phyloP scores from a whole-genome alignment of 768 basidiomycete species.

The Collybia sordida region DNA sequence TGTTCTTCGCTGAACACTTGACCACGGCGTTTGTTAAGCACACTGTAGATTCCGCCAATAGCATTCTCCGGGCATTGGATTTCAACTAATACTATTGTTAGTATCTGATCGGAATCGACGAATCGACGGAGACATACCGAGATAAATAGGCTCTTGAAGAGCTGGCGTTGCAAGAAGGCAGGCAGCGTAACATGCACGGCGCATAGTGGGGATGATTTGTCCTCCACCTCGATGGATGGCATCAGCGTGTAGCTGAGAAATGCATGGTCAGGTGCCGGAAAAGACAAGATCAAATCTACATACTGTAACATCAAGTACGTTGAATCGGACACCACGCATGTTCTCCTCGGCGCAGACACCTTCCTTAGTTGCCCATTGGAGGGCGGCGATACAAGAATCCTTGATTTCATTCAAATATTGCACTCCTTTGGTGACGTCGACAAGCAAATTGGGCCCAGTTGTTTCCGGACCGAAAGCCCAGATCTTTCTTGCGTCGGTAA shows the following conservation, averaged over 20 bases:
- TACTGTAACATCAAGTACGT: constrained; percentile 94
- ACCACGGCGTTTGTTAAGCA: constrained; percentile 94
- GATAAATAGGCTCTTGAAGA: constrained; percentile 96
- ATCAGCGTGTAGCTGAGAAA: constrained; percentile 84
- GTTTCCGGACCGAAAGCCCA: constrained; percentile 99
- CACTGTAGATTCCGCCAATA: constrained; percentile 96
- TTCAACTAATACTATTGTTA: constrained; percentile 59
- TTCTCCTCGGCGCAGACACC: constrained; percentile 96
- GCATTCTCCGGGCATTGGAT: constrained; percentile 98
- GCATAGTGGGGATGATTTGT: constrained; percentile 96
- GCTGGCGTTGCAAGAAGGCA: constrained; percentile 87
- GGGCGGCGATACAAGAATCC: constrained; percentile 97
- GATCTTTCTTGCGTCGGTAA: constrained; percentile 98
- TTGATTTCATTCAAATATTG: constrained; percentile 99
- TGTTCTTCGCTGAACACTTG: constrained; percentile 99
- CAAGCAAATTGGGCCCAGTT: constrained; percentile 93
- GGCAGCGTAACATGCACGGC: constrained; percentile 96
- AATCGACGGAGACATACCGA: constrained; percentile 47
- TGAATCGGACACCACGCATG: constrained; percentile 97
- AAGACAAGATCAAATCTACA: constrained; percentile 21
- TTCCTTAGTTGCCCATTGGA: constrained; percentile 99
- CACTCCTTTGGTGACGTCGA: constrained; percentile 98
- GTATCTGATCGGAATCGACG: not conserved
- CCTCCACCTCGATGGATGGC: constrained; percentile 99
- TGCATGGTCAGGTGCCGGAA: not conserved